Base-by-base conservation (phyloP, 2,329 filamentous ascomycete species). In the Nemania abortiva region DNA sequence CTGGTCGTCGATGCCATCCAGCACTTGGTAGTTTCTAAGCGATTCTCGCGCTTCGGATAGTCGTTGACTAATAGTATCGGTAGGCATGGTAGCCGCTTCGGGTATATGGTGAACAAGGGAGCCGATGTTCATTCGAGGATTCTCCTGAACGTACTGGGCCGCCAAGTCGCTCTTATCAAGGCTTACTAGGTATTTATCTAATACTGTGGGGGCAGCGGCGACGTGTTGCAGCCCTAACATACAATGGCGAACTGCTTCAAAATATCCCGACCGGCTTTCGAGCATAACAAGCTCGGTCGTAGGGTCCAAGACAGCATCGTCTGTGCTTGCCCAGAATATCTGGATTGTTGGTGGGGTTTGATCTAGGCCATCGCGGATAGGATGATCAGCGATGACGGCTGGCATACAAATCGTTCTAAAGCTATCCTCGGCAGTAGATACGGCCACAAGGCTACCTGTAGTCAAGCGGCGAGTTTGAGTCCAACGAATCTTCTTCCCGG, bases 251-350 rank as follows among this genome's bases (percentile, higher is more conserved):
- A 88, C 85, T 0, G 92, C 89, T 78, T 98, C 95, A 71, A 89
- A 97, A 77, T 94, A 97, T 0, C 92, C 90, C 0, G 80, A 79
- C 2, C 90, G 87, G 0, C 91, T 86, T 76, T 97, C 93, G 0
- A 97, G 82, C 92, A 97, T 97, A 11, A 95, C 80, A 78, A 90
- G 90, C 73, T 92, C 89, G 39, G 87, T 79, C 18, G 87, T 85
- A 0, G 93, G 89, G 74, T 97, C 91, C 57, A 97, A 83, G 2
- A 86, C 68, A 0, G 90, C 82, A 27, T 94, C 87, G 2, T 88
- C 81, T 0, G 84, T 75, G 7, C 86, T 79, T 0, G 88, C 87
- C 82, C 94, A 95, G 75, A 91, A 91, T 0, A 97, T 82, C 72
- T 97, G 93, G 18, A 97, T 86, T 39, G 90, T 86, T 0, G 92